Percentiles rank a stretch among this genome's conserved stretches.
phyloP scores from a whole-genome alignment of 768 basidiomycete genomes.

The Mycena venus region DNA sequence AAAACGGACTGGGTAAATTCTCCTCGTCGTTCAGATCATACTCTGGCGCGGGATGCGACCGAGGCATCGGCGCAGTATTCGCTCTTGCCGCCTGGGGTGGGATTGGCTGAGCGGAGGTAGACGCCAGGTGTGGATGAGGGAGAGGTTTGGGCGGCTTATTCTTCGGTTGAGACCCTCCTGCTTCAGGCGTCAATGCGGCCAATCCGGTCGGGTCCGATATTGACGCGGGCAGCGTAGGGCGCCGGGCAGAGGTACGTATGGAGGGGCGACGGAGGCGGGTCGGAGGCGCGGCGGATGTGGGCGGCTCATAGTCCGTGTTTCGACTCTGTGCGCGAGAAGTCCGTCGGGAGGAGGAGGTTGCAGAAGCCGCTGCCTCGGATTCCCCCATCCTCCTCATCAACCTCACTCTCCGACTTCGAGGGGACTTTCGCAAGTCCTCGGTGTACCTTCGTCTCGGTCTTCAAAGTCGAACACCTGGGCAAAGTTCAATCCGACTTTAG shows the following conservation, averaged over 20 bases:
- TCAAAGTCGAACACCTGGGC: conserved; percentile 82
- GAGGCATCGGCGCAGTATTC: conserved; percentile 42
- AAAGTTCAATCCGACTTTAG: conserved; percentile 81
- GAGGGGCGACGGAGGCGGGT: conserved; percentile 71
- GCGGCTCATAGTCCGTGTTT: background rate
- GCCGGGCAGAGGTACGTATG: conserved; percentile 56
- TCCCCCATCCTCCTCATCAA: conserved; percentile 29
- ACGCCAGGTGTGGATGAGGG: conserved; percentile 58
- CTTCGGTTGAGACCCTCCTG: conserved; percentile 33
- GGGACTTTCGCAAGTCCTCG: conserved; percentile 37
- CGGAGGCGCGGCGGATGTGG: conserved; percentile 46
- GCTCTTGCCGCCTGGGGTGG: conserved; percentile 29
- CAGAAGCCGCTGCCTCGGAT: background rate
- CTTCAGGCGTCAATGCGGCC: conserved; percentile 28
- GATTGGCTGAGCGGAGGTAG: conserved; percentile 32
- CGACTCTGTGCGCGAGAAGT: conserved; percentile 13
- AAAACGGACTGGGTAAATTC: conserved; percentile 88
- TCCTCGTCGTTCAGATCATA: conserved; percentile 86
- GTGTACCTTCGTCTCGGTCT: conserved; percentile 54
- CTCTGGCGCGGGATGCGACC: conserved; percentile 52
- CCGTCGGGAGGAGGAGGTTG: background rate
- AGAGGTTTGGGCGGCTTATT: conserved; percentile 54
- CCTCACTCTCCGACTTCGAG: conserved; percentile 34
- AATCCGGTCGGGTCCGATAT: conserved; percentile 55
- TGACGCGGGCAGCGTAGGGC: conserved; percentile 51